Evolutionary conservation across 192 early-diverging fungal genomes (phyloP).

Genomic region (Chytriomyces sp.): DNA sequence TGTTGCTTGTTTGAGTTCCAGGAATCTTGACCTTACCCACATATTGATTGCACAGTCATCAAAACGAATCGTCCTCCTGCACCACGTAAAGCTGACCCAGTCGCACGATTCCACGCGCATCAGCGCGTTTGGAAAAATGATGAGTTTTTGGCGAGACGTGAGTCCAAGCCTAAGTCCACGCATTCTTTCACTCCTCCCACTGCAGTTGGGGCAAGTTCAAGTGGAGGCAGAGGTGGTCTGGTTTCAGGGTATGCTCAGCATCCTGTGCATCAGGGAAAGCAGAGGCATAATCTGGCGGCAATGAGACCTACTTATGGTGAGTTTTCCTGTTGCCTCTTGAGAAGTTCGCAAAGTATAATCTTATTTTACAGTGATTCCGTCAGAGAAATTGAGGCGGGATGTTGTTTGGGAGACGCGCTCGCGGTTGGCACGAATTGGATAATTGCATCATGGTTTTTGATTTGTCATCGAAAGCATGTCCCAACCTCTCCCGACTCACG

Average conservation of each 20-base stretch:
- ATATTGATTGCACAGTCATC: too few species aligned
- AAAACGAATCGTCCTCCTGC: too few species aligned
- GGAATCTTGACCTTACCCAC: too few species aligned
- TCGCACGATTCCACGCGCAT: conserved; percentile 5
- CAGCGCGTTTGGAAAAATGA: conserved; percentile 17
- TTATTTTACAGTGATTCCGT: conserved; percentile 7
- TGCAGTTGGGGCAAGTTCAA: not conserved
- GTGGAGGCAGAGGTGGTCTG: not conserved
- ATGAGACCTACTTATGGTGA: conserved; percentile 15
- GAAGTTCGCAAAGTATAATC: not conserved
- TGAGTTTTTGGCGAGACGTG: conserved; percentile 4
- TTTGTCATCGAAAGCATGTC: too few species aligned
- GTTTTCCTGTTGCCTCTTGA: not conserved
- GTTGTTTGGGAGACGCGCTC: conserved; percentile 15
- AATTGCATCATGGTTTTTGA: too few species aligned
- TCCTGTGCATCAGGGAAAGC: not conserved
- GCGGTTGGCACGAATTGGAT: not conserved
- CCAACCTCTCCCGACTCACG: not conserved
- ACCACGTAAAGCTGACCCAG: conserved; percentile 6
- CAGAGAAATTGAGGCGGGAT: conserved; percentile 6
- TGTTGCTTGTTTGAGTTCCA: too few species aligned
- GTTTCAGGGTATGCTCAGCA: not conserved
- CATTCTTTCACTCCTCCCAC: too few species aligned
- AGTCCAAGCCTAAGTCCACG: conserved; percentile 7
- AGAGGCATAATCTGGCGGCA: conserved; percentile 9